phyloP scores from a whole-genome alignment of 805 yeast species.

The Candida tibetensis region DNA sequence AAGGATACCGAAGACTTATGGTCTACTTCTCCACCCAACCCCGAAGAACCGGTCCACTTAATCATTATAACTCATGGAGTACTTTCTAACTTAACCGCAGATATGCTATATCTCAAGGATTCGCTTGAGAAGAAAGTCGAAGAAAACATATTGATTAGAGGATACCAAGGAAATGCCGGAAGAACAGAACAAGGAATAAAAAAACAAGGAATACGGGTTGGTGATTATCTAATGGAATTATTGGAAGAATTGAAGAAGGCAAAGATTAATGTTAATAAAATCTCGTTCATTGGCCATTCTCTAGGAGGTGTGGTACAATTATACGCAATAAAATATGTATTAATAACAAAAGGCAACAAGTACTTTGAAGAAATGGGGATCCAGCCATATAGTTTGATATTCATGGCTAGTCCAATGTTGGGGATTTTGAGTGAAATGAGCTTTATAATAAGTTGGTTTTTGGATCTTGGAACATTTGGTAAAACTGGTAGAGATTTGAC shows the following conservation, averaged over 20 bases:
- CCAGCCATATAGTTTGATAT: constrained; percentile 32
- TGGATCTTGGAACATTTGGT: constrained; percentile 45
- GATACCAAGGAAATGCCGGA: constrained; percentile 41
- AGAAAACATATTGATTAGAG: constrained; percentile 38
- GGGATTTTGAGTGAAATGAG: constrained; percentile 43
- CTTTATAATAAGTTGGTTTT: constrained; percentile 37
- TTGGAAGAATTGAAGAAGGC: constrained; percentile 19
- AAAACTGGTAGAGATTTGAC: constrained; percentile 46
- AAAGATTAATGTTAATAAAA: constrained; percentile 20
- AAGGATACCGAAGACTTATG: constrained; percentile 32
- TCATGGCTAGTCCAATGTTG: constrained; percentile 41
- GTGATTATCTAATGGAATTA: constrained; percentile 24
- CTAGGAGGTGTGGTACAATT: constrained; percentile 44
- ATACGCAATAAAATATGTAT: constrained; percentile 37
- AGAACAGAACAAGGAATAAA: constrained; percentile 41
- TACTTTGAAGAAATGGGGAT: constrained; percentile 28
- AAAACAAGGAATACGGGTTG: constrained; percentile 32
- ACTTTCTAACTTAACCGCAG: constrained; percentile 43
- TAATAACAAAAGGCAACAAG: constrained; percentile 28
- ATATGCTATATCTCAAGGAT: constrained; percentile 42
- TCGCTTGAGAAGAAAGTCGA: constrained; percentile 20
- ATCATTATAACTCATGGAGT: constrained; percentile 45
- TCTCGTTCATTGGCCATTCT: constrained; percentile 45
- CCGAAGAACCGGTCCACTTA: constrained; percentile 35
- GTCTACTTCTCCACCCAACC: constrained; percentile 24